Base-by-base conservation (phyloP, 495 filamentous ascomycete species). In the Xylaria cubensis region DNA sequence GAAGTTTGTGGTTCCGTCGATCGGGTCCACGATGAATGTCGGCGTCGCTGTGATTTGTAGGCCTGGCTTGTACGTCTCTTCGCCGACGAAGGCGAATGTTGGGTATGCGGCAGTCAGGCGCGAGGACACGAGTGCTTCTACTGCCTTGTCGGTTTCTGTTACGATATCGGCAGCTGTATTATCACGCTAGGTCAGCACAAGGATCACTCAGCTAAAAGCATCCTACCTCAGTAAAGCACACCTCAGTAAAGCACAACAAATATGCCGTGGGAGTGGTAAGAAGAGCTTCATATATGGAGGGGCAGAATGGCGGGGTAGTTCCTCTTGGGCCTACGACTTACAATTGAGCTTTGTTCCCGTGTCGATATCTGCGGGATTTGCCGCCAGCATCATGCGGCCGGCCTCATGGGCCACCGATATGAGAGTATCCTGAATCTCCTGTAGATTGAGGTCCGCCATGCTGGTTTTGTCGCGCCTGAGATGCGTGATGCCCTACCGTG, bases 1-100 rank as follows among this genome's bases (percentile, higher is more conserved):
- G 76, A 97, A 97, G 83, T 97, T 97, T 59, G 90, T 90, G 15
- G 93, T 97, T 70, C 94, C 94, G 83, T 97, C 94, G 76, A 97
- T 94, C 51, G 94, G 94, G 83, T 97, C 94, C 71, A 92, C 89
- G 80, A 97, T 88, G 82, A 97, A 97, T 58, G 94, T 97, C 1
- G 94, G 94, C 1, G 83, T 85, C 48, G 85, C 76, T 3, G 91
- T 93, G 69, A 97, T 83, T 34, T 77, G 83, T 71, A 83, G 82
- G 67, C 90, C 88, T 36, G 92, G 86, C 59, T 90, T 81, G 86
- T 95, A 96, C 24, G 92, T 97, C 80, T 97, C 94, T 77, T 96
- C 93, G 77, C 93, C 93, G 72, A 95, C 86, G 80, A 96, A 95
- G 75, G 84, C 79, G 81, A 90, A 94, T 72, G 82, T 69, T 0